These are phyloP conservation scores for Inga oerstediana DNA, from an alignment of 306 rosid species.

Conservation along the genomic window DNA sequence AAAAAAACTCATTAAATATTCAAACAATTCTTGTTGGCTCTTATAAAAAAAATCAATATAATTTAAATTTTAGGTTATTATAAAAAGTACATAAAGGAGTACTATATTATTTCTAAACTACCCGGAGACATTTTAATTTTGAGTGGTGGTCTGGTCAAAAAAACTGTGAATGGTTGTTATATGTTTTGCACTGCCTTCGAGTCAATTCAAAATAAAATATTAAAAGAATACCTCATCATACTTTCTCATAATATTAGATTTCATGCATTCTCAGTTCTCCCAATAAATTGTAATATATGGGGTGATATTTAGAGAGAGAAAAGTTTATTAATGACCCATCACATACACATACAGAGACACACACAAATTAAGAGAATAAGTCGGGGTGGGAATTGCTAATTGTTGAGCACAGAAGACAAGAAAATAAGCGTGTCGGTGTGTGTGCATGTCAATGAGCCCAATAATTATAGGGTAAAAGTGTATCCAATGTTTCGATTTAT, in stretches of 20 bases:
- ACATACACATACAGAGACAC: background rate
- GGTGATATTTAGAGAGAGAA: too few species aligned
- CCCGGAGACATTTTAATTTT: background rate
- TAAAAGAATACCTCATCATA: background rate
- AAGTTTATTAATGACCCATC: too few species aligned
- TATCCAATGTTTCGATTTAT: too few species aligned
- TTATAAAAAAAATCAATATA: too few species aligned
- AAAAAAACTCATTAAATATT: too few species aligned
- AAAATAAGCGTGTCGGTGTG: background rate
- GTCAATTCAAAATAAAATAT: background rate
- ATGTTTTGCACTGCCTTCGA: background rate
- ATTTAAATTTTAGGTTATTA: too few species aligned
- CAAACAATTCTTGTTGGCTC: too few species aligned
- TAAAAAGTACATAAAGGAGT: too few species aligned
- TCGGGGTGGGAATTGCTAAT: background rate
- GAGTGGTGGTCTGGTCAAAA: background rate
- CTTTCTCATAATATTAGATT: too few species aligned
- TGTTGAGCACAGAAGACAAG: background rate
- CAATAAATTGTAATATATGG: too few species aligned
- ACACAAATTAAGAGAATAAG: background rate
- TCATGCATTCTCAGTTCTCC: too few species aligned
- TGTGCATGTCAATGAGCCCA: background rate
- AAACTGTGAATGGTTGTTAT: background rate
- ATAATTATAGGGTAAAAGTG: too few species aligned
- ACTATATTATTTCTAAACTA: background rate